Conservation (phyloP, 306 rosid genomes). For the Trifolium fragiferum region DNA sequence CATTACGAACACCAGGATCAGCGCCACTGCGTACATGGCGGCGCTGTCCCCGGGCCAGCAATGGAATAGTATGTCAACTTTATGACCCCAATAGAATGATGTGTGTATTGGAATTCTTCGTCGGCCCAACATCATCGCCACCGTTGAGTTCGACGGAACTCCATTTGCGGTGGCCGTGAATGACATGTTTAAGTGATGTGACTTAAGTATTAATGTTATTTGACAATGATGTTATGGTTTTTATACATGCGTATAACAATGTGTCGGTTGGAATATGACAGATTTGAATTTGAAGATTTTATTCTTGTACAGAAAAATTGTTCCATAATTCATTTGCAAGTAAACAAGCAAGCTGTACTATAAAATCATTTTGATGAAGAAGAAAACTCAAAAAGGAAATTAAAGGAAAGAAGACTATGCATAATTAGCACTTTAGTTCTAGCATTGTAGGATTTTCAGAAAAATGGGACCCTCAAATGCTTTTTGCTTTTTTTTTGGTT, state of each 20-base stretch:
- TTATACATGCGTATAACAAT: background rate
- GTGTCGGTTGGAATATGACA: constrained; percentile 41
- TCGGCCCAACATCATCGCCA: constrained; percentile 41
- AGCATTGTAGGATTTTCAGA: background rate
- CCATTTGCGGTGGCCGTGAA: constrained; percentile 21
- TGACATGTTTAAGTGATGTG: constrained; percentile 11
- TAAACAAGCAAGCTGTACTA: constrained; percentile 35
- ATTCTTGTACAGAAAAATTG: constrained; percentile 36
- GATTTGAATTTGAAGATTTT: constrained; percentile 35
- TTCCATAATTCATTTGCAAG: constrained; percentile 49
- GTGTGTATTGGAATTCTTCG: constrained; percentile 53
- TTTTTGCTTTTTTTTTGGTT: too few relatives aligned
- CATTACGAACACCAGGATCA: constrained; percentile 59
- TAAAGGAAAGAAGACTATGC: constrained; percentile 38
- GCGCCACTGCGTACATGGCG: constrained; percentile 67
- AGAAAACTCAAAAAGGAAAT: constrained; percentile 34
- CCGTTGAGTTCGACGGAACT: constrained; percentile 48
- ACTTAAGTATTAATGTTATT: background rate
- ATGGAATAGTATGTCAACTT: constrained; percentile 57
- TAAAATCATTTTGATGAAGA: constrained; percentile 28
- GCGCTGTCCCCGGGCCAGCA: constrained; percentile 68
- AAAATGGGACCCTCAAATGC: too few relatives aligned
- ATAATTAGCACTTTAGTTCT: constrained; percentile 37
- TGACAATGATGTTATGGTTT: too few relatives aligned
- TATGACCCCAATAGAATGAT: constrained; percentile 66